A percentile compares a stretch with the other conserved stretches of the same genome.
Evolutionary conservation across 371 early-diverging fungal species (phyloP).

Genomic region (Capniomyces stellatus): DNA sequence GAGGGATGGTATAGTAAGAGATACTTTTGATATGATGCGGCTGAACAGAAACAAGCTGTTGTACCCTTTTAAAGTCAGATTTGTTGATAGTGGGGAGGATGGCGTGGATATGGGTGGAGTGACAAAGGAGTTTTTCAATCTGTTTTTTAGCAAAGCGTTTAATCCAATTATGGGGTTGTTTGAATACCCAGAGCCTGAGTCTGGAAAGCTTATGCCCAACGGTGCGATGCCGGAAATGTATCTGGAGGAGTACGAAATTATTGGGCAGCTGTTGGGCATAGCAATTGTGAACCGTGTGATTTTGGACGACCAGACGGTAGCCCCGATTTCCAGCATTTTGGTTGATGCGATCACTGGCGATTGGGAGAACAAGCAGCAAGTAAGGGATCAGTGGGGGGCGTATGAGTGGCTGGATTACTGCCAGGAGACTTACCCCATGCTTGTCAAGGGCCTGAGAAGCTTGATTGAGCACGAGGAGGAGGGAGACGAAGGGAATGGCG

Average conservation of each 20-base stretch:
- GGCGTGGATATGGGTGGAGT: slow-evolving; percentile 88
- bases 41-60: slow-evolving; percentile 33
- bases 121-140: slow-evolving; percentile 49
- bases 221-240: slow-evolving; percentile 13
- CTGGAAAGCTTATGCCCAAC: slow-evolving; percentile 15
- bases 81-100: slow-evolving; percentile 61
- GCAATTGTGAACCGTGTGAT: slow-evolving; percentile 61
- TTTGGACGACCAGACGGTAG: slow-evolving; percentile 25
- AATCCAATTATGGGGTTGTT: slow-evolving; percentile 19
- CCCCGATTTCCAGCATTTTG: slow-evolving; percentile 20
- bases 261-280: slow-evolving; percentile 56
- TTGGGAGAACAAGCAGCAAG: not conserved
- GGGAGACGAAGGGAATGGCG: slow-evolving; percentile 29
- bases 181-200: slow-evolving; percentile 7
- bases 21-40: slow-evolving; percentile 45
- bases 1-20: slow-evolving; percentile 42
- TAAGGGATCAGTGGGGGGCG: slow-evolving; percentile 7
- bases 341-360: slow-evolving; percentile 12
- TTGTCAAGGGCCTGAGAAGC: slow-evolving; percentile 44
- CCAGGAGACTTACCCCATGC: slow-evolving; percentile 30
- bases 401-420: slow-evolving; percentile 10
- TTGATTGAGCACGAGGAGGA: slow-evolving; percentile 47
- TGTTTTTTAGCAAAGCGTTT: slow-evolving; percentile 13
- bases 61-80: slow-evolving; percentile 44
- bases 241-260: slow-evolving; percentile 19